Conservation (phyloP, 163 green algal genomes). For the Volvox carteri region DNA sequence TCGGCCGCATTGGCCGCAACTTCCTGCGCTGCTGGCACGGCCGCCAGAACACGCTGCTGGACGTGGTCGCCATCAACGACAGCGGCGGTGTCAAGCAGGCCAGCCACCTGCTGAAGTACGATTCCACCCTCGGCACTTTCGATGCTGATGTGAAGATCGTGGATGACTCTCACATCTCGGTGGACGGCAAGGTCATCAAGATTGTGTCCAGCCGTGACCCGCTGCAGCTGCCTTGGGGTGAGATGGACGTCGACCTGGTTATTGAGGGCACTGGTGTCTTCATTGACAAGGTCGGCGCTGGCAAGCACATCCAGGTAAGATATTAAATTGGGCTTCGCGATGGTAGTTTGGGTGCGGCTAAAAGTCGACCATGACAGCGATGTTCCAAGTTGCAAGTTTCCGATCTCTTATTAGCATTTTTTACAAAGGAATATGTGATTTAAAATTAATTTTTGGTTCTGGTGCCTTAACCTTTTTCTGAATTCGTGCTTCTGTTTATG, state of each 20-base stretch:
- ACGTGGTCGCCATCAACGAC: conserved; percentile 96
- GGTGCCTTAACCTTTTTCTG: too few species aligned
- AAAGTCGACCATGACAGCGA: too few species aligned
- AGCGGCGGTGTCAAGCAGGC: conserved; percentile 97
- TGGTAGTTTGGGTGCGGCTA: neutral
- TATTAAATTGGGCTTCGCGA: neutral
- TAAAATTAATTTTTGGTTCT: too few species aligned
- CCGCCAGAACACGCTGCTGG: conserved; percentile 82
- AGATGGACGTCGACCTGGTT: conserved; percentile 94
- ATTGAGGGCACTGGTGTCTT: conserved; percentile 99
- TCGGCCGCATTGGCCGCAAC: conserved; percentile 98
- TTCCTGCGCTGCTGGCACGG: conserved; percentile 95
- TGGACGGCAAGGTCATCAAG: conserved; percentile 96
- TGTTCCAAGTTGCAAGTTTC: too few species aligned
- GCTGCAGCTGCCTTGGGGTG: conserved; percentile 93
- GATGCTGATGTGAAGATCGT: conserved; percentile 94
- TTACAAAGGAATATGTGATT: too few species aligned
- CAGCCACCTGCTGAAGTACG: conserved; percentile 99
- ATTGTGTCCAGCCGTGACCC: conserved; percentile 97
- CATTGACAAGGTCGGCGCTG: conserved; percentile 91
- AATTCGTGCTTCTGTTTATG: neutral
- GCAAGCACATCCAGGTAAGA: conserved; percentile 95
- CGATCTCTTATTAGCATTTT: too few species aligned
- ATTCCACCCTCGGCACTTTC: conserved; percentile 98
- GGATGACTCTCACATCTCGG: conserved; percentile 91